phyloP scores from a whole-genome alignment of 2,329 filamentous ascomycete species.

The Colletotrichum theobromicola region DNA sequence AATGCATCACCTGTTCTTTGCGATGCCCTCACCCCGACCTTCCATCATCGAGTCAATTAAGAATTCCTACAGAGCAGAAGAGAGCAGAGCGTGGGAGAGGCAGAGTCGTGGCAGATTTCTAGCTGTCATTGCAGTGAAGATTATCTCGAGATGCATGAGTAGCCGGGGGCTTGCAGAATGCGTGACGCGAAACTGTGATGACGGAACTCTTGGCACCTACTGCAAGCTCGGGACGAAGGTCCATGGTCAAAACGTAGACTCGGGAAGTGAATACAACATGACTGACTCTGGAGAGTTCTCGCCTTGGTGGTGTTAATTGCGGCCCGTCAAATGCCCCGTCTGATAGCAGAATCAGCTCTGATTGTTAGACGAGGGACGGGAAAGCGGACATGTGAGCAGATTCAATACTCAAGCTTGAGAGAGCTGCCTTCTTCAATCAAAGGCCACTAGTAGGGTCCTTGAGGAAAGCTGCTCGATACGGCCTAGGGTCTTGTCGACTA shows the following conservation, averaged over 20 bases:
- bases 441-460: not conserved
- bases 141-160: not conserved
- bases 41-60: not conserved
- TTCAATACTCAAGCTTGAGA: not conserved
- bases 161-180: not conserved
- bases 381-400: not conserved
- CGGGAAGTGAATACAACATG: not conserved
- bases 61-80: not conserved
- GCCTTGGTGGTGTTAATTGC: not conserved
- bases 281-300: not conserved
- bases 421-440: not conserved
- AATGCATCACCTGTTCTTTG: not conserved
- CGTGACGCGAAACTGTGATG: not conserved
- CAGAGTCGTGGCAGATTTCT: not conserved
- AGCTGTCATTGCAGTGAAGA: not conserved
- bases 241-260: not conserved
- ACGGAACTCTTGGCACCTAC: not conserved
- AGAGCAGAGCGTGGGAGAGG: not conserved
- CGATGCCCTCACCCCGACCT: not conserved
- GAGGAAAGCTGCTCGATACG: not conserved
- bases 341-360: not conserved
- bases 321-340: not conserved
- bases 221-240: not conserved
- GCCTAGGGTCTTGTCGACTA: not conserved
- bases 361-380: not conserved